Base-by-base conservation (phyloP, 2,329 filamentous ascomycete species). In the Fusarium sp. region DNA sequence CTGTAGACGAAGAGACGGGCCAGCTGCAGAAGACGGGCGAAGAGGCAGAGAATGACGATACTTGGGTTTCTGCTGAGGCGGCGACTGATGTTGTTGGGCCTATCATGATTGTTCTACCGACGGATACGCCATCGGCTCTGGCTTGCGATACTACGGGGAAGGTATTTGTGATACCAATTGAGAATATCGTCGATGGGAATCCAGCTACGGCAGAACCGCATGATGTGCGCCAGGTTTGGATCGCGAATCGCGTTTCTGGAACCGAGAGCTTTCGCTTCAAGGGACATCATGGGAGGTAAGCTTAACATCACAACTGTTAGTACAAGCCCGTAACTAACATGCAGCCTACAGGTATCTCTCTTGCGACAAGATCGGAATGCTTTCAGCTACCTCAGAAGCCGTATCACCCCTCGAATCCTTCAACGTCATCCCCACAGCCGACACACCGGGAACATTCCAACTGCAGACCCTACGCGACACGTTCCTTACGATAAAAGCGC, bases 161-260 rank as follows among this genome's bases (percentile, higher is more conserved):
- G 75, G 91, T 98, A 17, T 99, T 97, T 78, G 85, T 92, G 7
- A 89, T 91, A 70, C 82, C 85, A 15, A 82, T 99, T 48, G 93
- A 97, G 82, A 97, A 98, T 76, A 90, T 97, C 34, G 86, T 97
- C 62, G 94, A 97, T 57, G 89, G 84, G 24, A 91, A 97, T 75
- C 87, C 92, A 4, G 78, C 85, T n/a, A 97, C 89, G 7, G 93
- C 95, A 10, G 96, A 99, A 80, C 96, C 96, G 48, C 94, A 97
- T 78, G 94, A 98, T 77, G 94, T 98, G 62, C 85, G 95, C 62
- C 94, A 97, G 81, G 96, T 99, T 17, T 99, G 95, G 92, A 88
- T 98, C 68, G 93, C 92, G 62, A 97, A 91, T 71, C 87, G 86
- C 69, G 90, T 97, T 14, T 87, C 90, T 1, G 95, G 95, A 5